Base-by-base conservation (phyloP, 768 basidiomycete species). In the Chalciporus pseudorubinellus region DNA sequence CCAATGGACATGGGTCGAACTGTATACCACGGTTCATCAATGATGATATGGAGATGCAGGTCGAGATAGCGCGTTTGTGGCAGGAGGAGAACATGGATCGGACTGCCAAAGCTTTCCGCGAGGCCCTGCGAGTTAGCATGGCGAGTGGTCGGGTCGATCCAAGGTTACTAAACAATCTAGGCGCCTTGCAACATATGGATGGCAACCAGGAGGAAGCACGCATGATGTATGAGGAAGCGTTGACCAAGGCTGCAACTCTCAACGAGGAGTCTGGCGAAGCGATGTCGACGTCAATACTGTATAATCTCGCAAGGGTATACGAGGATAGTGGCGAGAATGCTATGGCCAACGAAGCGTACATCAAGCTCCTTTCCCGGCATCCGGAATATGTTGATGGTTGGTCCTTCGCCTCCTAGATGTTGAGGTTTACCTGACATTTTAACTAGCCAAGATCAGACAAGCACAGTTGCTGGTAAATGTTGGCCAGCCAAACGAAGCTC, bases 351-450 rank as follows among this genome's bases (percentile, higher is more conserved):
- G 90, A 88, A 58, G 92, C 91, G 2, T 98, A 95, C 60, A 82
- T 86, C 43, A 92, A 93, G 68, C 76, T 98, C 9, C 70, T 98
- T 31, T 73, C 82, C n/a, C 78, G 88, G 47, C 95, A 98, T 75
- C 92, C 95, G 1, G 97, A 98, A 71, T 98, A 95, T 65, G 81
- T 94, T 20, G 95, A 98, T 65, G 95, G 95, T 95, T 58, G 42
- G 87, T 74, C 29, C 47, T 44, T 33, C 28, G n/a, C 7, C 24
- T 39, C 33, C 31, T 48, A 13, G 10, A 38, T 28, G n/a, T 31
- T 31, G 38, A 36, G 6, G 4, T 16, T 6, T 13, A 34, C 52
- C 26, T 67, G 26, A 69, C 38, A 6, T 5, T 12, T 38, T 38
- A 39, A 46, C 39, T 60, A 98, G 95, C 95, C 57, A 98, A 98